These are phyloP conservation scores for Cordyceps cateniannulata DNA, from an alignment of 2,329 filamentous ascomycete species.

Conservation along the genomic window DNA sequence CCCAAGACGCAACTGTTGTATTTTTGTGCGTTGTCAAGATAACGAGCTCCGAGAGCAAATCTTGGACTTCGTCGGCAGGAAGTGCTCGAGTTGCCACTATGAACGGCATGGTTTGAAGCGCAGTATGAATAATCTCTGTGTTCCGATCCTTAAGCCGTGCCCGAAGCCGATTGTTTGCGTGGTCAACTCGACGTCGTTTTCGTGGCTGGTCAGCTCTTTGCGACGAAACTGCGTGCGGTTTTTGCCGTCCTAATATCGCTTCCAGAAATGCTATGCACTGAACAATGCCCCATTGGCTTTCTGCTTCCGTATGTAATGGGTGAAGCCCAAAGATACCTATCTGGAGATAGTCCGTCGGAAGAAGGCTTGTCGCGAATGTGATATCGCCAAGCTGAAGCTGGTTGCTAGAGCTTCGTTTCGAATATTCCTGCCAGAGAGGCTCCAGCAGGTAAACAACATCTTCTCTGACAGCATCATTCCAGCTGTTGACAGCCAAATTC, in stretches of 20 bases:
- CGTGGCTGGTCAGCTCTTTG: conserved; percentile 38
- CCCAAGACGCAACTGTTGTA: conserved; percentile 64
- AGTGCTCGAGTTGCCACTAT: conserved; percentile 42
- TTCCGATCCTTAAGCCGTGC: conserved; percentile 42
- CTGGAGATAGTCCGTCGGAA: conserved; percentile 38
- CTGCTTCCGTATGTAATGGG: conserved; percentile 45
- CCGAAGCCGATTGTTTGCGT: conserved; percentile 39
- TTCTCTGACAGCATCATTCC: conserved; percentile 32
- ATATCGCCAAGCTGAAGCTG: conserved; percentile 75
- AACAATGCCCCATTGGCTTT: conserved; percentile 55
- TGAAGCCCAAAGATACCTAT: conserved; percentile 47
- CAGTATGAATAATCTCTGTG: conserved; percentile 39
- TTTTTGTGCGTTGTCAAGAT: conserved; percentile 64
- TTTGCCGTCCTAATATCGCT: conserved; percentile 32
- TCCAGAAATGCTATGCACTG: conserved; percentile 55
- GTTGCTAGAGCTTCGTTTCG: conserved; percentile 60
- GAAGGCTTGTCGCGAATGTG: conserved; percentile 43
- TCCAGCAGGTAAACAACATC: conserved; percentile 62
- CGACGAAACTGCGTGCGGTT: conserved; percentile 12
- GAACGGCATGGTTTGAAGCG: conserved; percentile 53
- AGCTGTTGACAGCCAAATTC: conserved; percentile 41
- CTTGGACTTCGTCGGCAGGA: conserved; percentile 44
- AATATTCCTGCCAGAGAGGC: conserved; percentile 71
- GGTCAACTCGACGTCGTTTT: conserved; percentile 43
- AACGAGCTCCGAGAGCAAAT: conserved; percentile 52